These are phyloP conservation scores for Monosporozyma unispora DNA, from an alignment of 805 yeast genomes.

Conservation along the genomic window DNA sequence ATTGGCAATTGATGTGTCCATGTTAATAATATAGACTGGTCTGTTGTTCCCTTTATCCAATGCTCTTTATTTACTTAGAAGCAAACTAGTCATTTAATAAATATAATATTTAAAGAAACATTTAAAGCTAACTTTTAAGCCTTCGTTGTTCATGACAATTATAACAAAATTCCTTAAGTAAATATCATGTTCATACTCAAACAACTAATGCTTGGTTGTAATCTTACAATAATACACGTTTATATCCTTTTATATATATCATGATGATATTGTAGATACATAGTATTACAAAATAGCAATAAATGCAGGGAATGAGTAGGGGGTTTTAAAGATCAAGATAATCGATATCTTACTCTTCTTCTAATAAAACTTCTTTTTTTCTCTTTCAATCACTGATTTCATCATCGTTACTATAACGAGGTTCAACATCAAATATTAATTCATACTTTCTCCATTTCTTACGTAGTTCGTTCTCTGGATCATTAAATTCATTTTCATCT, in stretches of 20 bases:
- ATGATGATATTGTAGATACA: neutral
- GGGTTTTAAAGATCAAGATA: neutral
- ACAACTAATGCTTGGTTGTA: neutral
- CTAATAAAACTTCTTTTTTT: neutral
- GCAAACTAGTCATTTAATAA: neutral
- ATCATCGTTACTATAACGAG: constrained; percentile 24
- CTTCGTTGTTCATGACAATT: neutral
- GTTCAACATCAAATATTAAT: constrained; percentile 29
- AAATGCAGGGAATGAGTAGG: neutral
- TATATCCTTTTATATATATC: neutral
- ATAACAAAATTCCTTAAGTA: neutral
- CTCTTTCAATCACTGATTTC: constrained; percentile 26
- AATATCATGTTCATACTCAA: too few species aligned
- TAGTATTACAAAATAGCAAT: neutral
- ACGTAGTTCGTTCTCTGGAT: constrained; percentile 24
- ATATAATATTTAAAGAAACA: neutral
- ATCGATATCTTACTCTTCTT: neutral
- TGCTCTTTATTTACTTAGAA: neutral
- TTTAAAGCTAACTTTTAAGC: neutral
- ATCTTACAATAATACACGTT: neutral
- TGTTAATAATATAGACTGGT: neutral
- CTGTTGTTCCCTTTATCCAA: neutral
- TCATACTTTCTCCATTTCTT: constrained; percentile 32
- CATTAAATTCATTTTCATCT: constrained; percentile 25
- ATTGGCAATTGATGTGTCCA: neutral